These are phyloP conservation scores for Malassezia arunalokei DNA, from an alignment of 1,284 basidiomycete genomes.

Conservation along the genomic window DNA sequence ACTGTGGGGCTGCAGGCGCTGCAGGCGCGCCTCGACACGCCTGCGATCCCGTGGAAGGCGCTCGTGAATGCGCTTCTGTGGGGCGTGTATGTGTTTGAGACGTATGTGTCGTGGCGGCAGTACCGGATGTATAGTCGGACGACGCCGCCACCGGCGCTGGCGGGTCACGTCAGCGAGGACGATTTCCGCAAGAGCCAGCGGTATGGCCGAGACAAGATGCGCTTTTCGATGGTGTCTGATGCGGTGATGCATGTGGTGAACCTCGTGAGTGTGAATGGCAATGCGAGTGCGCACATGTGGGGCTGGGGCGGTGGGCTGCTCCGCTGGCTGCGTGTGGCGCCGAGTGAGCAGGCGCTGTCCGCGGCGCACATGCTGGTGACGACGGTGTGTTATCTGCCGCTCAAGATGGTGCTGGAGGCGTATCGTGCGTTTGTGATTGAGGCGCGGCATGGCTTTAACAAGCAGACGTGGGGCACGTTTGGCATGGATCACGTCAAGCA, in stretches of 20 bases:
- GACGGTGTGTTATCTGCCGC: slow-evolving; percentile 47
- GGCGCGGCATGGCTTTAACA: slow-evolving; percentile 93
- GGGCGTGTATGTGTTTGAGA: slow-evolving; percentile 68
- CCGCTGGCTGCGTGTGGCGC: slow-evolving; percentile 7
- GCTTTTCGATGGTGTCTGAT: slow-evolving; percentile 63
- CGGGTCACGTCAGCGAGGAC: slow-evolving; percentile 59
- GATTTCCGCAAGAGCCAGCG: slow-evolving; percentile 77
- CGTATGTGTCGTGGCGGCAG: slow-evolving; percentile 73
- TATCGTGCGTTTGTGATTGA: slow-evolving; percentile 90
- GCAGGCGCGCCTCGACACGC: slow-evolving; percentile 25
- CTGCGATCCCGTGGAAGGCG: slow-evolving; percentile 58
- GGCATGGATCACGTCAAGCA: slow-evolving; percentile 68
- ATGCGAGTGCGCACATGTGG: slow-evolving; percentile 73
- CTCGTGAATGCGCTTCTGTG: slow-evolving; percentile 64
- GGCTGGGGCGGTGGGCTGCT: slow-evolving; percentile 52
- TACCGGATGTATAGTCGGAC: slow-evolving; percentile 68
- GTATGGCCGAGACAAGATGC: slow-evolving; percentile 86
- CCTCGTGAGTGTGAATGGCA: slow-evolving; percentile 60
- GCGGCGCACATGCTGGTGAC: slow-evolving; percentile 55
- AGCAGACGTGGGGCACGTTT: slow-evolving; percentile 60
- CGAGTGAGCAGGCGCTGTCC: slow-evolving; percentile 63
- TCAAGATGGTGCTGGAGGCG: slow-evolving; percentile 56
- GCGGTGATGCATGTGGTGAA: slow-evolving; percentile 63
- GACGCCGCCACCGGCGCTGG: slow-evolving; percentile 64
- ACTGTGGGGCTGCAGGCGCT: neutral